phyloP scores from a whole-genome alignment of 495 filamentous ascomycete genomes.

The Xylaria grammica region DNA sequence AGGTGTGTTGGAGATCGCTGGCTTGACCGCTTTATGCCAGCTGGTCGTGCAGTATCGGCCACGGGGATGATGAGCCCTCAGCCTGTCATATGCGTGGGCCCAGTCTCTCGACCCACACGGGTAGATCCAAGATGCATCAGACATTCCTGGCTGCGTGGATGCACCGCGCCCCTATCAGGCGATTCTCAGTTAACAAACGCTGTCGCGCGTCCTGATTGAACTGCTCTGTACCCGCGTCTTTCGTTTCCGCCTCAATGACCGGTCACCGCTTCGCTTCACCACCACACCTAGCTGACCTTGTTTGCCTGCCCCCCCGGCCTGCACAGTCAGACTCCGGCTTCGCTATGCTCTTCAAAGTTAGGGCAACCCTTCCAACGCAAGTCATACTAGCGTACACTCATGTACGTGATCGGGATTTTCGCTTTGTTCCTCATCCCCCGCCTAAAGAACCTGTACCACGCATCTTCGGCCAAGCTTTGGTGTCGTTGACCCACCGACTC shows the following conservation, averaged over 20 bases:
- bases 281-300: slow-evolving; percentile 12
- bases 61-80: slow-evolving; percentile 8
- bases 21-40: slow-evolving; percentile 25
- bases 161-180: slow-evolving; percentile 22
- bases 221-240: background rate
- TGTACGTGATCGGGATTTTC: slow-evolving; percentile 15
- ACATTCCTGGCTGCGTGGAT: slow-evolving; percentile 19
- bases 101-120: slow-evolving; percentile 23
- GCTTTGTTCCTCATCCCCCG: background rate
- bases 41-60: slow-evolving; percentile 25
- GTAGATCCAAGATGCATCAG: slow-evolving; percentile 16
- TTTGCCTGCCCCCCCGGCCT: background rate
- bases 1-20: slow-evolving; percentile 15
- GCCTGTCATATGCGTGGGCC: slow-evolving; percentile 18
- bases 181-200: background rate
- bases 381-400: slow-evolving; percentile 22
- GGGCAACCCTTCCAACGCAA: slow-evolving; percentile 16
- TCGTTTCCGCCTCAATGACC: slow-evolving; percentile 7
- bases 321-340: background rate
- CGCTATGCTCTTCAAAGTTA: slow-evolving; percentile 9
- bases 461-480: slow-evolving; percentile 1
- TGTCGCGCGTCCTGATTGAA: background rate
- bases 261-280: slow-evolving; percentile 22
- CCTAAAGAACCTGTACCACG: background rate
- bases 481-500: slow-evolving; percentile 2